Base-by-base conservation (phyloP, 805 yeast species). In the Komagataella phaffii region DNA sequence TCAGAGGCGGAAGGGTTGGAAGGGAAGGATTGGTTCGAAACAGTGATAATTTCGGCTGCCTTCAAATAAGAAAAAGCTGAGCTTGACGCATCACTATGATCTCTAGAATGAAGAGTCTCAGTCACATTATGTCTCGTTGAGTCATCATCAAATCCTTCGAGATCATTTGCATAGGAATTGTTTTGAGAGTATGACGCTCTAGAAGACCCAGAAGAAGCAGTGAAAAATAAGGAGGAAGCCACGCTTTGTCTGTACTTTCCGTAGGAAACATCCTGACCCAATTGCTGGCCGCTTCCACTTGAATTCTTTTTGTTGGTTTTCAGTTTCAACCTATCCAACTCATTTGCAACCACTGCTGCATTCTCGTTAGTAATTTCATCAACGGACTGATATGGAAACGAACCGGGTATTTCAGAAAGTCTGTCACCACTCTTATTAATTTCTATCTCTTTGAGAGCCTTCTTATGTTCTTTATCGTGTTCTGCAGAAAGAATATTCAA, bases 401-500 rank as follows among this genome's bases (percentile, higher is more conserved):
- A 8, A 8, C 40, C 40, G 6, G 40, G 40, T 30, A 30, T 30
- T 30, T 30, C 14, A 30, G 40, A 30, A 30, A 30, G 40, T 8
- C 40, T 30, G 40, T 30, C 40, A 0, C 14, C 40, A 30, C 3
- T 30, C 12, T 30, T 10, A 10, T 30, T 10, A 10, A 30, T 30
- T 30, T 14, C 40, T 4, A 30, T 30, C 3, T 30, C 40, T 30
- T 30, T 10, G 10, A 30, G 40, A 10, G 40, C 40, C 40, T 45
- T 45, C 14, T 40, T 7, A 24, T 48, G 10, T 23, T 18, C 8
- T 30, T 10, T 30, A 5, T 30, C 40, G 3, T 2, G 40, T 30
- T 30, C 40, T 10, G 40, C 2, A 14, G 40, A 30, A 30, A 30
- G 40, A 30, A 55, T 51, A 7, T 46, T 40, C 36, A 55, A 44